Conservation (phyloP, 139 green algal species). For the Edaphochlamys debaryana region DNA sequence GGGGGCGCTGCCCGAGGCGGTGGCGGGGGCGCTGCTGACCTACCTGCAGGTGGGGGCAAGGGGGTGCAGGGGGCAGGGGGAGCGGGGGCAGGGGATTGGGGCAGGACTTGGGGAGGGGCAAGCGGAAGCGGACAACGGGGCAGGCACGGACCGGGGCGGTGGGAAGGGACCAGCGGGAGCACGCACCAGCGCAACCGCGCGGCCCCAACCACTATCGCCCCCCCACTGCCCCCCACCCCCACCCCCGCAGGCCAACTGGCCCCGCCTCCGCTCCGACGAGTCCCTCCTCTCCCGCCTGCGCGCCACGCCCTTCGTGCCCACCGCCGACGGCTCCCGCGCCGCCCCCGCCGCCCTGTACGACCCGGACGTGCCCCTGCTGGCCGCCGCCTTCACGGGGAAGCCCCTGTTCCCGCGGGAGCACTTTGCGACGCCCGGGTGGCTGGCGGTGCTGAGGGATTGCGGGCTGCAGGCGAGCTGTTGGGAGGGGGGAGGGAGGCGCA, state of each 20-base stretch:
- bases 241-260: slow-evolving; percentile 7
- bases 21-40: slow-evolving; percentile 41
- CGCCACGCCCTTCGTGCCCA: slow-evolving; percentile 59
- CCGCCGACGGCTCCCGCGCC: slow-evolving; percentile 8
- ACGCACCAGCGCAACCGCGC: neutral
- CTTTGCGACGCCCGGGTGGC: slow-evolving; percentile 62
- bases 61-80: too few species aligned
- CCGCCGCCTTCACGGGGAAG: slow-evolving; percentile 57
- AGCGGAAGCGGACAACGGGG: too few species aligned
- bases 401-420: slow-evolving; percentile 55
- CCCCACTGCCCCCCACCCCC: too few species aligned
- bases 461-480: slow-evolving; percentile 34
- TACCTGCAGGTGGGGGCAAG: slow-evolving; percentile 46
- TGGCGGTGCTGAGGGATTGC: slow-evolving; percentile 53
- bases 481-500: too few species aligned
- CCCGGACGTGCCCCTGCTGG: slow-evolving; percentile 61
- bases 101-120: too few species aligned
- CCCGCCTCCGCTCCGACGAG: slow-evolving; percentile 32
- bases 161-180: too few species aligned
- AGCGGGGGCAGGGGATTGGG: too few species aligned
- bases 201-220: neutral
- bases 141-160: too few species aligned
- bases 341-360: slow-evolving; percentile 69
- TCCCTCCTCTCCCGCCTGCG: slow-evolving; percentile 51
- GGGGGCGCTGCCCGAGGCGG: slow-evolving; percentile 9